Evolutionary conservation across 257 asterid species (phyloP).

Genomic region (Osmanthus fragrans): DNA sequence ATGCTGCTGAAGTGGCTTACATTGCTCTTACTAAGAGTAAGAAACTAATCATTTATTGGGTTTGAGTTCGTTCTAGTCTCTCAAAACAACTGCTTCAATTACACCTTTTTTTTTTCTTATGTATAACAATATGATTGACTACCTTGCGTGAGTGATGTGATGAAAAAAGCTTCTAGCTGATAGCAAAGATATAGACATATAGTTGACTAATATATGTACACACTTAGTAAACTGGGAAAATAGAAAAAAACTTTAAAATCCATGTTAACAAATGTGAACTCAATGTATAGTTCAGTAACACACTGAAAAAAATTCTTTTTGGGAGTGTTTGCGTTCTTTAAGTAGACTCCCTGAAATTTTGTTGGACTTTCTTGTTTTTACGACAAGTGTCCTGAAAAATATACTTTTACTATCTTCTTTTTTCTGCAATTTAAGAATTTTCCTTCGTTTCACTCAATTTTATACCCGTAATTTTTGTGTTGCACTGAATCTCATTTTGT

Average conservation of each 20-base stretch:
- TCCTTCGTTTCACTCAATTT: no score
- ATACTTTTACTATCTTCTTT: no score
- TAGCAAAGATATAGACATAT: no score
- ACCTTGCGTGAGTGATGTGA: not conserved
- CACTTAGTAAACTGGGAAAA: not conserved
- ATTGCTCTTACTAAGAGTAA: conserved; percentile 46
- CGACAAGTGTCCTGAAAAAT: no score
- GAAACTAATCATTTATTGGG: conserved; percentile 22
- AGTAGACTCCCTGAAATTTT: no score
- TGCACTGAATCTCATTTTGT: no score
- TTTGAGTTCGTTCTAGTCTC: conserved; percentile 14
- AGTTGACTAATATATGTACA: not conserved
- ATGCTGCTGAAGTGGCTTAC: conserved; percentile 74
- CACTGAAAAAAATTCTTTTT: no score
- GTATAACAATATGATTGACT: not conserved
- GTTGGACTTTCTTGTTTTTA: no score
- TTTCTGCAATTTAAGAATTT: no score
- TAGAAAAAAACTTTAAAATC: no score
- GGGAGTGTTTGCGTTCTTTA: not conserved
- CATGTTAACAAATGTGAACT: not conserved
- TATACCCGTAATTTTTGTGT: no score
- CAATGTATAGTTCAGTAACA: not conserved
- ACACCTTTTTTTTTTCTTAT: not conserved
- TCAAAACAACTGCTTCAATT: not conserved
- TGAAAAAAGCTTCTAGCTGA: not conserved